Conservation (phyloP, 139 green algal genomes). For the Closterium sp. region DNA sequence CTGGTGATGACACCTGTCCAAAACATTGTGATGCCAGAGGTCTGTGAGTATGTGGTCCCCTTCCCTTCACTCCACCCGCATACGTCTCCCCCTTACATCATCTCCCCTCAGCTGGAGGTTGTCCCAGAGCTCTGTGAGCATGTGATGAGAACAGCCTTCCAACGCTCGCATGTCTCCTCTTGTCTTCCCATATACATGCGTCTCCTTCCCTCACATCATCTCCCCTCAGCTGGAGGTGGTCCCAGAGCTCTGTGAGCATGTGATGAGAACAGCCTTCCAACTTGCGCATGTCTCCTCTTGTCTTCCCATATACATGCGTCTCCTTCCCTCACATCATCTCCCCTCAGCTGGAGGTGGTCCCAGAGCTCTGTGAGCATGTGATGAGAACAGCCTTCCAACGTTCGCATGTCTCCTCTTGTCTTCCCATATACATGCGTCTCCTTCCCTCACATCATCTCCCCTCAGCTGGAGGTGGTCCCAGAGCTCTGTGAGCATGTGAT, state of each 20-base stretch:
- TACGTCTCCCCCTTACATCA: no score
- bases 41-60: no score
- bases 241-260: slow-evolving; percentile 35
- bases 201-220: background rate
- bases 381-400: slow-evolving; percentile 14
- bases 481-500: slow-evolving; percentile 43
- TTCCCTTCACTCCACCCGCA: no score
- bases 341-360: background rate
- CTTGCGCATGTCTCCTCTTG: no score
- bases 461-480: background rate
- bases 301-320: background rate
- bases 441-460: background rate
- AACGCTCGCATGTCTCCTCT: no score
- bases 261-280: background rate
- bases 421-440: background rate
- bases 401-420: no score
- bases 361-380: slow-evolving; percentile 42
- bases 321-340: background rate
- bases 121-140: no score
- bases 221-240: slow-evolving; percentile 24
- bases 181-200: background rate
- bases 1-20: no score
- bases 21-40: no score
- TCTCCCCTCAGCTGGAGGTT: no score
- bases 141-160: no score